A percentile compares a stretch with the other conserved stretches of the same genome.
phyloP scores from a whole-genome alignment of 2,329 filamentous ascomycete genomes.

The Aspergillus quadricinctus region DNA sequence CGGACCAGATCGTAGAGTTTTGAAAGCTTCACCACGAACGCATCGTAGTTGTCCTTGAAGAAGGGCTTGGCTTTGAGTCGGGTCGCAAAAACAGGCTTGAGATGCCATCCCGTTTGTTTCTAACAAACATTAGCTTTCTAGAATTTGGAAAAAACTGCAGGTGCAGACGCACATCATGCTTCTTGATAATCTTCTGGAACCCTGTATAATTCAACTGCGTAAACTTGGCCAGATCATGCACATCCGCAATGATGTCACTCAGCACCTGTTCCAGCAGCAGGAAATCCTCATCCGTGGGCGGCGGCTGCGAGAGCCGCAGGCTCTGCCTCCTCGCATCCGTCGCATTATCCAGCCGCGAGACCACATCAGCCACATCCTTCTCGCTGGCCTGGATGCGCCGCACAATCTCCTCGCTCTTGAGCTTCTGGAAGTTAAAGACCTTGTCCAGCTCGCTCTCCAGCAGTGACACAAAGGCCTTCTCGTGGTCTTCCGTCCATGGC shows the following conservation, averaged over 20 bases:
- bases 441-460: constrained; percentile 94
- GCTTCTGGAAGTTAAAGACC: constrained; percentile 94
- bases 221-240: constrained; percentile 96
- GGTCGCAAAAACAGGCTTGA: constrained; percentile 93
- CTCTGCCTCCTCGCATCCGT: constrained; percentile 36
- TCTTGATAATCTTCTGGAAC: constrained; percentile 99
- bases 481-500: constrained; percentile 87
- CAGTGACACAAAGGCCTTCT: constrained; percentile 78
- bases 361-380: constrained; percentile 83
- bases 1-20: constrained; percentile 92
- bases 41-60: constrained; percentile 98
- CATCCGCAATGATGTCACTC: constrained; percentile 96
- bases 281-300: constrained; percentile 84
- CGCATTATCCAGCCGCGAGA: constrained; percentile 64
- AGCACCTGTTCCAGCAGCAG: constrained; percentile 88
- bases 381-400: constrained; percentile 83
- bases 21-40: constrained; percentile 89
- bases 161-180: constrained; percentile 73
- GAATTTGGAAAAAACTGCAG: neutral
- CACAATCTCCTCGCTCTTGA: constrained; percentile 94
- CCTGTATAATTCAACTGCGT: constrained; percentile 98
- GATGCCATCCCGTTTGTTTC: constrained; percentile 92
- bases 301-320: constrained; percentile 15
- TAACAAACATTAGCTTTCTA: constrained; percentile 32
- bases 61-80: constrained; percentile 94